These are phyloP conservation scores for Phytophthora constricta DNA, from an alignment of 352 stramenopile species.

Conservation along the genomic window DNA sequence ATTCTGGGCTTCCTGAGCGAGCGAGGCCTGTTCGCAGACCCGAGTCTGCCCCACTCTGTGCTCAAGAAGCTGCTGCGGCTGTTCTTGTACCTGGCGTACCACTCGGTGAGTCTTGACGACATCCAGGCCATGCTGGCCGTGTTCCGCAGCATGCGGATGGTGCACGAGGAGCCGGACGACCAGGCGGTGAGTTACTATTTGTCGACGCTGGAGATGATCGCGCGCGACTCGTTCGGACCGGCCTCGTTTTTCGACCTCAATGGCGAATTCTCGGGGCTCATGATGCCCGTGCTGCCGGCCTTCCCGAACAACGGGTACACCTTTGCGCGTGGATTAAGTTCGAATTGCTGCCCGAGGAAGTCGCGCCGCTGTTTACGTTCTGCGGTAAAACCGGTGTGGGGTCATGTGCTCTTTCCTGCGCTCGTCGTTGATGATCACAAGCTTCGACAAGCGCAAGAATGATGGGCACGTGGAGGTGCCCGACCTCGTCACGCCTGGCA, in stretches of 20 bases:
- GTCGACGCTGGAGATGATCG: slow-evolving; percentile 87
- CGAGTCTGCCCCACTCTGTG: slow-evolving; percentile 60
- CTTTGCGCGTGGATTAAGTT: slow-evolving; percentile 90
- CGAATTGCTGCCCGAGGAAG: slow-evolving; percentile 70
- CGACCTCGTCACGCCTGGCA: slow-evolving; percentile 66
- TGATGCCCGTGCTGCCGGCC: slow-evolving; percentile 69
- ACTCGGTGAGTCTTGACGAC: slow-evolving; percentile 81
- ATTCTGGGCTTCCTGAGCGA: slow-evolving; percentile 78
- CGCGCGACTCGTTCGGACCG: slow-evolving; percentile 79
- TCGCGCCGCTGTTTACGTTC: slow-evolving; percentile 81
- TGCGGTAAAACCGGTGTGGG: slow-evolving; percentile 81
- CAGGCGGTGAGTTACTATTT: slow-evolving; percentile 79
- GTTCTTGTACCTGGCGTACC: slow-evolving; percentile 80
- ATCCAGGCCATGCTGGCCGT: slow-evolving; percentile 84
- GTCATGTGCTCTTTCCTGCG: slow-evolving; percentile 83
- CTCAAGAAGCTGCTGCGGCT: slow-evolving; percentile 82
- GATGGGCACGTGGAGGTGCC: slow-evolving; percentile 80
- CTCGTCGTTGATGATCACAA: slow-evolving; percentile 80
- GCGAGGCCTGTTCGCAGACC: slow-evolving; percentile 66
- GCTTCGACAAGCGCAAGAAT: slow-evolving; percentile 89
- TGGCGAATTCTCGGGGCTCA: slow-evolving; percentile 75
- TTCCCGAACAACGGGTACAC: slow-evolving; percentile 88
- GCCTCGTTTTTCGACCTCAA: slow-evolving; percentile 87
- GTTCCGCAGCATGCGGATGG: slow-evolving; percentile 74
- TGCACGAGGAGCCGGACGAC: slow-evolving; percentile 75